phyloP scores from a whole-genome alignment of 306 rosid genomes.

The Castanea crenata region DNA sequence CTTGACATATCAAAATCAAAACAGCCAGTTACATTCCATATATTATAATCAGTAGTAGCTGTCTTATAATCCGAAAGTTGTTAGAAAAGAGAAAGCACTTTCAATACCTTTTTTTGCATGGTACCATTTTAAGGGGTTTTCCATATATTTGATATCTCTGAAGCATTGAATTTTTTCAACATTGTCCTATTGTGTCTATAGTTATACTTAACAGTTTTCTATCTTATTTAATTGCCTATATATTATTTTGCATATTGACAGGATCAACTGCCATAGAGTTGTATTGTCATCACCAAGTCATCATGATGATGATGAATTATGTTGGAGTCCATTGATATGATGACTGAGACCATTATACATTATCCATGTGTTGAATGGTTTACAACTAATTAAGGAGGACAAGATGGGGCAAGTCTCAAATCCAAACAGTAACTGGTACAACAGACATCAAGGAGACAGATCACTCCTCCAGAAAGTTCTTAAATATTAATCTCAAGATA shows the following conservation, averaged over 20 bases:
- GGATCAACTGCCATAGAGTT: neutral
- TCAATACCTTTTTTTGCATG: neutral
- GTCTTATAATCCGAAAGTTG: neutral
- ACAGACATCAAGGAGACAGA: constrained; percentile 1
- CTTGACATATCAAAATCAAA: neutral
- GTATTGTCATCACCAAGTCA: neutral
- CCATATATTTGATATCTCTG: neutral
- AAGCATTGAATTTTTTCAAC: neutral
- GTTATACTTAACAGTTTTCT: neutral
- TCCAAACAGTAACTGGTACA: neutral
- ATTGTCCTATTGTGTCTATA: neutral
- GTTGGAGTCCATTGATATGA: neutral
- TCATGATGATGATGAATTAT: neutral
- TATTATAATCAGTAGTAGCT: neutral
- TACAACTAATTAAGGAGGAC: neutral
- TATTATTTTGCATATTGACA: neutral
- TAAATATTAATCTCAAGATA: constrained; percentile 9
- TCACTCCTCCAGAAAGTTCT: constrained; percentile 1
- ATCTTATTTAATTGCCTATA: neutral
- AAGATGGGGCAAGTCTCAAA: neutral
- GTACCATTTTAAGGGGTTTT: neutral
- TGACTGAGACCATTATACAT: neutral
- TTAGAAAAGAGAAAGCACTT: neutral
- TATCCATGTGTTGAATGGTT: neutral
- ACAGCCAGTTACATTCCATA: neutral